These are phyloP conservation scores for Gaeumannomyces tritici DNA, from an alignment of 2,329 filamentous ascomycete genomes.

Conservation along the genomic window DNA sequence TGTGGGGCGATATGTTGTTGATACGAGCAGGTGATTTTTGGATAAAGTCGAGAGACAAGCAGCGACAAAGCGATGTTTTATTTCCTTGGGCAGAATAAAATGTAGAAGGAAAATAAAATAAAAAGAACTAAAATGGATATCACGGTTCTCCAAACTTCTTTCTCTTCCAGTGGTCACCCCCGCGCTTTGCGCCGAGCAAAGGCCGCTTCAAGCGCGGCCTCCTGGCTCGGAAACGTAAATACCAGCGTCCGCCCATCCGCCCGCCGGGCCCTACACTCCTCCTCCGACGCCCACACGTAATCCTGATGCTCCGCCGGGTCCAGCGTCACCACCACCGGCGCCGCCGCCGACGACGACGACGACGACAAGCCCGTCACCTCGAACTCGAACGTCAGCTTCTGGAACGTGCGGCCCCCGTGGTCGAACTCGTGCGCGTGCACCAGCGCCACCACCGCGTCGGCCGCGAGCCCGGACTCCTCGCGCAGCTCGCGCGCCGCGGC, in stretches of 20 bases:
- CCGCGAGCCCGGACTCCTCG: conserved; percentile 34
- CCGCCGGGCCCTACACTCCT: conserved; percentile 20
- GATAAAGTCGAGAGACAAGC: too few relatives aligned
- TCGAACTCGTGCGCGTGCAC: conserved; percentile 16
- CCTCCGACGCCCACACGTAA: conserved; percentile 28
- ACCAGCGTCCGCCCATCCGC: conserved; percentile 13
- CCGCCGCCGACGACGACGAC: too few relatives aligned
- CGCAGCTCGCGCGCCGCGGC: conserved; percentile 35
- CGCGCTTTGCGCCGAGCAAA: neutral
- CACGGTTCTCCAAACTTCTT: too few relatives aligned
- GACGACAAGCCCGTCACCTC: conserved; percentile 14
- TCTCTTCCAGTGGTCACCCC: too few relatives aligned
- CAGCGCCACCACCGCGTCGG: conserved; percentile 16
- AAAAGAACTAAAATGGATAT: too few relatives aligned
- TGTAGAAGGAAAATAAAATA: too few relatives aligned
- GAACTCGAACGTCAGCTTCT: conserved; percentile 24
- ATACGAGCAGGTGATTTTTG: conserved; percentile 51
- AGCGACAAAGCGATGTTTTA: too few relatives aligned
- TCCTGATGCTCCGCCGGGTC: conserved; percentile 31
- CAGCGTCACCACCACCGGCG: conserved; percentile 16
- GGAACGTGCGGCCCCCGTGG: neutral
- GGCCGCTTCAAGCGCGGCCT: conserved; percentile 27
- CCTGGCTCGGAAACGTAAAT: conserved; percentile 1
- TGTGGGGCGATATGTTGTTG: conserved; percentile 71
- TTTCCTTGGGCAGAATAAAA: too few relatives aligned